Base-by-base conservation (phyloP, 768 basidiomycete species). In the Suillus placidus region DNA sequence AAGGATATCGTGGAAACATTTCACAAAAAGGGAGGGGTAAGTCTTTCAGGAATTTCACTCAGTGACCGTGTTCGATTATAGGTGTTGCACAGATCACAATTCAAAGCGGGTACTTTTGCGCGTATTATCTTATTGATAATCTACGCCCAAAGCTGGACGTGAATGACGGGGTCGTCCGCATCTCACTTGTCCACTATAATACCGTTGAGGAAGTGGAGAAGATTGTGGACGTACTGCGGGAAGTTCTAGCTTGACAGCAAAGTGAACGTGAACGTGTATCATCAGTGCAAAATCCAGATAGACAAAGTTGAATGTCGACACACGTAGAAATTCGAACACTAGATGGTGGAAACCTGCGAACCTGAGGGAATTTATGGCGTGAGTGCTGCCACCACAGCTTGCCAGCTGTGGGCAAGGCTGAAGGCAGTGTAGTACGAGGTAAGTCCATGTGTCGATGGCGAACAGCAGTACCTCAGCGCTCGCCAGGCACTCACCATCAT, bases 171-270 rank as follows among this genome's bases (percentile, higher is more conserved):
- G 87, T 91, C 3, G 88, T 92, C 26, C 84, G 92, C 4, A 86
- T 93, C 62, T 92, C 90, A 2, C 73, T 93, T 34, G 90, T 92
- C 32, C 92, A 93, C 70, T 92, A 93, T 70, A 92, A 93, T 70
- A 93, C 92, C 0, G 78, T 88, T 4, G 83, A 87, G 65, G 90
- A 93, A 70, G 90, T 91, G 1, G 75, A 86, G 62, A 78, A 67
- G 70, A 87, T 93, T 67, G 82, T 92, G 43, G 76, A 76, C 0
- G 76, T 87, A 45, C 72, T 91, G 63, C 82, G 84, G 66, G 85
- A 86, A 66, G 77, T 85, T 26, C 72, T 90, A 9, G 78, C 60
- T 14, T 61, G 34, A 13, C 18, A 30, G 34, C 7, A 34, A 35
- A 32, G n/a, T 40, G 38, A 14, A 35, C 18, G n/a, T 26, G 23